Conservation (phyloP, 768 basidiomycete species). For the Fomitopsis serialis region DNA sequence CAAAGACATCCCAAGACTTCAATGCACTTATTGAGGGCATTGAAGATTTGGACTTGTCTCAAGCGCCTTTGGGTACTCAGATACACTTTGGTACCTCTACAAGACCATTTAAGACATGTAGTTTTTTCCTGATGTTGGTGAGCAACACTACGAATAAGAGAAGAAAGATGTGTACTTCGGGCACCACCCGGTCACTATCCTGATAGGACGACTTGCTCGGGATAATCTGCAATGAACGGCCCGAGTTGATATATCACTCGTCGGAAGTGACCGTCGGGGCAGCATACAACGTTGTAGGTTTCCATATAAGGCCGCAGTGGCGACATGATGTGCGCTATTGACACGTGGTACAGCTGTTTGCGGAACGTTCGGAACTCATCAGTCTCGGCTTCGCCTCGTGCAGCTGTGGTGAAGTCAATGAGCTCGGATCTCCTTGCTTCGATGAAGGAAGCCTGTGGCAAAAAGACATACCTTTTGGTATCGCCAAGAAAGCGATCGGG, state of each 20-base stretch:
- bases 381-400: not conserved
- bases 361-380: constrained; percentile 8
- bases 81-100: no score
- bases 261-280: constrained; percentile 24
- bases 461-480: constrained; percentile 28
- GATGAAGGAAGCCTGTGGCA: not conserved
- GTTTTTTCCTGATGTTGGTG: no score
- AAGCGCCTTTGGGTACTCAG: no score
- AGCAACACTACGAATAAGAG: no score
- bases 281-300: constrained; percentile 6
- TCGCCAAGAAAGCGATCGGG: constrained; percentile 20
- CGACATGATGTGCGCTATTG: constrained; percentile 2
- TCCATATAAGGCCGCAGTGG: constrained; percentile 12
- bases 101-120: no score
- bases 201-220: constrained; percentile 22
- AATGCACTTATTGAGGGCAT: no score
- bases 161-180: no score
- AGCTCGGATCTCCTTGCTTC: no score
- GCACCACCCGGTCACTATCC: constrained; percentile 16
- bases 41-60: no score
- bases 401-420: not conserved
- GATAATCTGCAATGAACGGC: constrained; percentile 27
- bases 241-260: constrained; percentile 22
- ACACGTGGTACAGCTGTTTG: constrained; percentile 8
- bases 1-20: no score